phyloP scores from a whole-genome alignment of 73 alveolate genomes.

The Blepharisma stoltei region DNA sequence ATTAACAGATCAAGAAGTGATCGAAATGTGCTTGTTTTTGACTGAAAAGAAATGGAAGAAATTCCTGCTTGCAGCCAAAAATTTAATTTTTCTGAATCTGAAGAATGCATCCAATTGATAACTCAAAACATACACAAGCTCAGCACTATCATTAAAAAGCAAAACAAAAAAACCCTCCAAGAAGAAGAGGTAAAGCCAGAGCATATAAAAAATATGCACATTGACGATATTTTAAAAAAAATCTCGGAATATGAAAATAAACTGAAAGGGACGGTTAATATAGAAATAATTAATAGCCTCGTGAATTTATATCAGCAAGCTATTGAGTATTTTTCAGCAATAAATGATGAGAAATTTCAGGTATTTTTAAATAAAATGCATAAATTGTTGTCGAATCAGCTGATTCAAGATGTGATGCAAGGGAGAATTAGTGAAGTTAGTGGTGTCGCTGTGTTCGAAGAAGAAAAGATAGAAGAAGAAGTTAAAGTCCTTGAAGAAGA shows the following conservation, averaged over 20 bases:
- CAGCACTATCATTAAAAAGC: neutral
- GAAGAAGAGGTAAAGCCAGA: neutral
- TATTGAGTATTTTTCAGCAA: constrained; percentile 16
- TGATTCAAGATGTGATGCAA: constrained; percentile 45
- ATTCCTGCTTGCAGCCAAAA: neutral
- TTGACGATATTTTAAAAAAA: neutral
- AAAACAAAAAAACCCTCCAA: neutral
- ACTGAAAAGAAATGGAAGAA: constrained; percentile 10
- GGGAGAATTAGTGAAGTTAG: constrained; percentile 9
- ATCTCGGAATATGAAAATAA: neutral
- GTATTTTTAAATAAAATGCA: constrained; percentile 15
- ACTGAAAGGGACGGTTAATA: constrained; percentile 31
- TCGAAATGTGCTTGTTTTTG: neutral
- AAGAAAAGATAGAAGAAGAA: too few species aligned
- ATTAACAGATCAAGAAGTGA: neutral
- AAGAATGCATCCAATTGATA: neutral
- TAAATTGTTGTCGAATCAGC: constrained; percentile 11
- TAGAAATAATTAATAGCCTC: constrained; percentile 9
- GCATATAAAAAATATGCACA: neutral
- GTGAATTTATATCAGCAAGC: constrained; percentile 24
- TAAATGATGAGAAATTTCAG: constrained; percentile 21
- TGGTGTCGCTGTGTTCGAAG: neutral
- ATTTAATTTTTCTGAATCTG: neutral
- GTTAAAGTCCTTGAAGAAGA: too few species aligned
- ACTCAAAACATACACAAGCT: neutral